Evolutionary conservation across 371 early-diverging fungal genomes (phyloP).

Genomic region (Mortierella sp.): DNA sequence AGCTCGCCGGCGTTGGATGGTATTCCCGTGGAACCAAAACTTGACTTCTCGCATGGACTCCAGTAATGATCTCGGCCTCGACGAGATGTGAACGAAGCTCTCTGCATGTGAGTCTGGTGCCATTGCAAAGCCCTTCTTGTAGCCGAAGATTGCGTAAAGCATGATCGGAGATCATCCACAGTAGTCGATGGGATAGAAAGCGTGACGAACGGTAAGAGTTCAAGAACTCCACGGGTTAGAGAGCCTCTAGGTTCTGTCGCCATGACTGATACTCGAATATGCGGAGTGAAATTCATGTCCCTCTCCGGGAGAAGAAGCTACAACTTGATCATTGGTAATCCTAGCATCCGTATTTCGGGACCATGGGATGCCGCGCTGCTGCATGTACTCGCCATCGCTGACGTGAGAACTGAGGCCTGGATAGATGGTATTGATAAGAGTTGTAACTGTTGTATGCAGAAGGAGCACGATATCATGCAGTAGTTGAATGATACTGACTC

Average conservation of each 20-base stretch:
- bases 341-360: too few relatives aligned
- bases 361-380: too few relatives aligned
- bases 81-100: background rate
- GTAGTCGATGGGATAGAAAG: slow-evolving; percentile 31
- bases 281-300: too few relatives aligned
- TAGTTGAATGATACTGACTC: too few relatives aligned
- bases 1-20: background rate
- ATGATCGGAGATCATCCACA: slow-evolving; percentile 51
- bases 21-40: slow-evolving; percentile 7
- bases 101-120: slow-evolving; percentile 33
- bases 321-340: too few relatives aligned
- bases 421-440: too few relatives aligned
- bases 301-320: background rate
- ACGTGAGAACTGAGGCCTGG: too few relatives aligned
- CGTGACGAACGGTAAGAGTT: slow-evolving; percentile 21
- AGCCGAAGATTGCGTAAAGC: slow-evolving; percentile 46
- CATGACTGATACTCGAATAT: background rate
- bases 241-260: slow-evolving; percentile 1
- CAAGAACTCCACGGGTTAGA: slow-evolving; percentile 23
- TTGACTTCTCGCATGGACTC: background rate
- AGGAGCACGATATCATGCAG: too few relatives aligned
- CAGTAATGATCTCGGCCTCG: slow-evolving; percentile 12
- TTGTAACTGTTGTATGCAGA: too few relatives aligned
- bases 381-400: too few relatives aligned
- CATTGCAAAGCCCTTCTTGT: slow-evolving; percentile 42